These are phyloP conservation scores for Termitomyces sp. DNA, from an alignment of 768 basidiomycete species.

Conservation along the genomic window DNA sequence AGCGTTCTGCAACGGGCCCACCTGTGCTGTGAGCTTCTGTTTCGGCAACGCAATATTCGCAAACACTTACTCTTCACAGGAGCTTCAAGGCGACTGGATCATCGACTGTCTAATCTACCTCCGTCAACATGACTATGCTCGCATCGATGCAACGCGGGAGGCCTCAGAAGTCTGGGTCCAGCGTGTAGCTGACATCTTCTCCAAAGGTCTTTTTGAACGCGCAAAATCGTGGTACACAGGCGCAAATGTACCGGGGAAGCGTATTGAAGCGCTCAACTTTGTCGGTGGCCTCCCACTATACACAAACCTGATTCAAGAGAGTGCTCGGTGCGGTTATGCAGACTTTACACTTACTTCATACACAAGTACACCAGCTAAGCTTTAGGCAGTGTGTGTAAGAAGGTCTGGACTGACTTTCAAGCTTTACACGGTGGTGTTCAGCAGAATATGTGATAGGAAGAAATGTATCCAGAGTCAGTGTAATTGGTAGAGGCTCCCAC, in stretches of 20 bases:
- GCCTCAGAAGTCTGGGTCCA: not conserved
- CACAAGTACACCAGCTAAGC: not conserved
- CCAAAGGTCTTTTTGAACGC: slow-evolving; percentile 9
- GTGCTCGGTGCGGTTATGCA: slow-evolving; percentile 13
- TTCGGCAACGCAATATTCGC: not conserved
- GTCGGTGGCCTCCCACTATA: slow-evolving; percentile 18
- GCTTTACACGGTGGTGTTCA: too few relatives aligned
- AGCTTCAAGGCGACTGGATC: slow-evolving; percentile 21
- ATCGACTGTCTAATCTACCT: not conserved
- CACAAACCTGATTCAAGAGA: slow-evolving; percentile 11
- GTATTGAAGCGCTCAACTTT: slow-evolving; percentile 16
- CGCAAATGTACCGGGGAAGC: slow-evolving; percentile 12
- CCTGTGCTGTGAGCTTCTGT: slow-evolving; percentile 10
- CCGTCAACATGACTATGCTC: not conserved
- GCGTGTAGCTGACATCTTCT: not conserved
- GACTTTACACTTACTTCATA: slow-evolving; percentile 7
- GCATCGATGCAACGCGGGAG: not conserved
- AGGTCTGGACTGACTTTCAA: not conserved
- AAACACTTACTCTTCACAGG: slow-evolving; percentile 6
- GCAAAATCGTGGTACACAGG: slow-evolving; percentile 18
- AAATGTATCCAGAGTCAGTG: too few relatives aligned
- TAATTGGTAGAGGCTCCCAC: too few relatives aligned
- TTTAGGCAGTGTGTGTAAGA: not conserved
- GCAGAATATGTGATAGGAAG: too few relatives aligned
- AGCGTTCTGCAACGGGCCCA: slow-evolving; percentile 5